Evolutionary conservation across 2,329 filamentous ascomycete genomes (phyloP), one percentile per base, ranked within the genome.

Genomic region (Penicillium sp.): DNA sequence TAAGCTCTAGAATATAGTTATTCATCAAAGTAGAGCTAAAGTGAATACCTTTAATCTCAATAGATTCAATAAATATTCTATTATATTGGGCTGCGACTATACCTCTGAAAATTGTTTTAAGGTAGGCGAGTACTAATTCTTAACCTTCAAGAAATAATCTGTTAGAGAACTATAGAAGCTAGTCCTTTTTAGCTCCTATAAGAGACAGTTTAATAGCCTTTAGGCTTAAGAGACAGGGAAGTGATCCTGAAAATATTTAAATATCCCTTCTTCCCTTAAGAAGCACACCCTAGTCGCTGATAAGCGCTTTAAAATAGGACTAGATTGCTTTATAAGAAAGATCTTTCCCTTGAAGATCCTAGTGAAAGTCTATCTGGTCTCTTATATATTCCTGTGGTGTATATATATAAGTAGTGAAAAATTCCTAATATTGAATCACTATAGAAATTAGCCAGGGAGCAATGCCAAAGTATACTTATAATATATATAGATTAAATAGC

Each of bases 81-180:
- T 11, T 23, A 11, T 23, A 11, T 23, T 23, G 1, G 21, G 21
- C 21, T 23, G 1, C 1, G 1, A 23, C 11, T 11, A 23, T 23
- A 23, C 27, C 36, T 14, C 7, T 26, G 1, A 38, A 9, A 23
- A 38, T 7, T 4, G n/a, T 4, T 13, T 38, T 2, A 32, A 38
- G 36, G 19, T 38, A 7, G 17, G 8, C 7, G 2, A 38, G 4
- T 13, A 38, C 16, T 25, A 14, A 26, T 18, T 38, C 13, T 7
- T n/a, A 13, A 32, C 2, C 14, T 2, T 28, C 1, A 32, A 38
- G 19, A 31, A 38, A 38, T 32, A 38, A 1, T 0, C 13, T 9
- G 25, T 38, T 31, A 11, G 17, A 25, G 19, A 38, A 38, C 36
- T 6, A 38, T 23, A 38, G 14, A 38, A 32, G 27, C 7, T 31